These are phyloP conservation scores for Mesembryanthemum crystallinum DNA, from an alignment of 148 eudicot genomes.

Conservation along the genomic window DNA sequence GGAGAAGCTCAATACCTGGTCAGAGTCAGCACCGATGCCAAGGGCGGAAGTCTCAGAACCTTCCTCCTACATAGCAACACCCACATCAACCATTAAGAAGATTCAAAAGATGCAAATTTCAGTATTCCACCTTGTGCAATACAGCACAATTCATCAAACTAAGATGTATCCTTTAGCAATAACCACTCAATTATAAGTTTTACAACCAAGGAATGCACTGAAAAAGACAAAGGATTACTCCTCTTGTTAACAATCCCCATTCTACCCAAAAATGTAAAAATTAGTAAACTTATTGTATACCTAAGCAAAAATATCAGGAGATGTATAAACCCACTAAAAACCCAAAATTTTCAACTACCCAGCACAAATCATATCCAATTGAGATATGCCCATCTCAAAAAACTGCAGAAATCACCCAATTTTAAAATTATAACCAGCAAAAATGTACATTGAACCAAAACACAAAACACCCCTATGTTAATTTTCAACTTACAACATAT, in stretches of 20 bases:
- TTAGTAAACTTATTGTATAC: neutral
- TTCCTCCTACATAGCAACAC: constrained; percentile 24
- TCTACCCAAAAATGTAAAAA: neutral
- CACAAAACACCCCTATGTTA: neutral
- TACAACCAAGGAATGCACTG: neutral
- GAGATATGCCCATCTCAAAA: neutral
- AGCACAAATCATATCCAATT: neutral
- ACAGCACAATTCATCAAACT: neutral
- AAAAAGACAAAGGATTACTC: neutral
- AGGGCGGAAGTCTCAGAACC: constrained; percentile 33
- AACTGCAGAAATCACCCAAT: neutral
- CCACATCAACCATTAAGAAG: neutral
- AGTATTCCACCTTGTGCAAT: neutral
- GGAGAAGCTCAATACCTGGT: constrained; percentile 32
- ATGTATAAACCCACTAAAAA: neutral
- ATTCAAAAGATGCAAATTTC: neutral
- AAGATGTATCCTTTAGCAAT: neutral
- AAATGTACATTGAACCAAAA: neutral
- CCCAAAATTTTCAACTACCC: neutral
- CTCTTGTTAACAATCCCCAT: neutral
- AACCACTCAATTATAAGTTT: neutral
- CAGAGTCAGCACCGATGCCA: constrained; percentile 38
- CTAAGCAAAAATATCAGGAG: neutral
- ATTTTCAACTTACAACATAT: constrained; percentile 12
- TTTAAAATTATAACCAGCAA: neutral